A percentile compares a stretch with the other conserved stretches of the same genome.
These are phyloP conservation scores for Penicillium macrosclerotiorum DNA, from an alignment of 495 filamentous ascomycete species.

Conservation along the genomic window DNA sequence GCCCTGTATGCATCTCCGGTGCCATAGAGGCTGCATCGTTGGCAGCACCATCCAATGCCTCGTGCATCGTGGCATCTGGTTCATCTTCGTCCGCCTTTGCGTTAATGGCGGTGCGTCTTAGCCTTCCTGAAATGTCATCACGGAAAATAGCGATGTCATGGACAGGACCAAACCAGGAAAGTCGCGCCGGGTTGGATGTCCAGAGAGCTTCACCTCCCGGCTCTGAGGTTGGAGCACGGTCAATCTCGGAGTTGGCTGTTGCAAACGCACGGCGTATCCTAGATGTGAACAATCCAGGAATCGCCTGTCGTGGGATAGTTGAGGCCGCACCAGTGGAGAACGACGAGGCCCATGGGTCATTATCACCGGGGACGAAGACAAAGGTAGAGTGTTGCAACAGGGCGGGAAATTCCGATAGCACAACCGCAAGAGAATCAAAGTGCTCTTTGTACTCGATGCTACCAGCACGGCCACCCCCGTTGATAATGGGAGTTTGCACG, in stretches of 20 bases:
- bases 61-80: conserved; percentile 18
- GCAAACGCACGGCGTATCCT: conserved; percentile 77
- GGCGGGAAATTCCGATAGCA: conserved; percentile 81
- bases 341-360: conserved; percentile 88
- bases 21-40: conserved; percentile 10
- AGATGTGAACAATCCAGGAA: conserved; percentile 87
- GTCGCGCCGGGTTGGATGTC: conserved; percentile 79
- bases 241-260: conserved; percentile 65
- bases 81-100: conserved; percentile 22
- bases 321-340: conserved; percentile 82
- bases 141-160: conserved; percentile 84
- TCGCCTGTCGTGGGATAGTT: conserved; percentile 64
- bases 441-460: conserved; percentile 93
- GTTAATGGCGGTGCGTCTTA: conserved; percentile 74
- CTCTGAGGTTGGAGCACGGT: conserved; percentile 37
- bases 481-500: conserved; percentile 65
- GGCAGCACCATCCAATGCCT: conserved; percentile 12
- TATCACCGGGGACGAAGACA: conserved; percentile 91
- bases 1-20: conserved; percentile 13
- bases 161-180: conserved; percentile 78
- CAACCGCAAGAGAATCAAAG: conserved; percentile 80
- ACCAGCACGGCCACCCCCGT: conserved; percentile 61
- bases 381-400: conserved; percentile 79
- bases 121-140: conserved; percentile 76
- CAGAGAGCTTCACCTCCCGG: conserved; percentile 72